These are phyloP conservation scores for Puccinia hordei DNA, from an alignment of 1,284 basidiomycete species.

Conservation along the genomic window DNA sequence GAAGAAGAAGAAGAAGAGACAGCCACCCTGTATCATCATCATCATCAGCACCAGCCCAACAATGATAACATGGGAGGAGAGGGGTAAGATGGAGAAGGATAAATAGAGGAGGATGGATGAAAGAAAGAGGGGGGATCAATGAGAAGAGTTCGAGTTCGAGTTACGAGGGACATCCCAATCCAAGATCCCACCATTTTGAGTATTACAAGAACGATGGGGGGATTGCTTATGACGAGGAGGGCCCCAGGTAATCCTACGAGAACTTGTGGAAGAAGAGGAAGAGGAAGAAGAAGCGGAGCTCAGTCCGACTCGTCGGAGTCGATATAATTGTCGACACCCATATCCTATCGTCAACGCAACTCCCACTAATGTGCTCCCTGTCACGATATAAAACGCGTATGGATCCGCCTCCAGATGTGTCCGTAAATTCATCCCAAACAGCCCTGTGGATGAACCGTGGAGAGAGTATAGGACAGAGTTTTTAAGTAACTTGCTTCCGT, in stretches of 20 bases:
- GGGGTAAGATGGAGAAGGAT: too few species aligned
- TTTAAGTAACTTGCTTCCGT: too few species aligned
- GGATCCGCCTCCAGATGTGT: constrained; percentile 35
- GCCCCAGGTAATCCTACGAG: neutral
- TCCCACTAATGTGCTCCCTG: neutral
- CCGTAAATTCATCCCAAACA: constrained; percentile 48
- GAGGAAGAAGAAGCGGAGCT: neutral
- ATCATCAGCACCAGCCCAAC: too few species aligned
- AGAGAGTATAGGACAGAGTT: too few species aligned
- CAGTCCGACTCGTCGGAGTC: constrained; percentile 34
- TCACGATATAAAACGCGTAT: constrained; percentile 26
- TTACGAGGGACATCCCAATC: constrained; percentile 46
- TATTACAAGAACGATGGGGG: neutral
- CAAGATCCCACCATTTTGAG: constrained; percentile 18
- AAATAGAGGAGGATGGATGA: neutral
- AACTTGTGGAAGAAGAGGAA: neutral
- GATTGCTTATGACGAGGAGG: neutral
- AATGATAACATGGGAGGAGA: too few species aligned
- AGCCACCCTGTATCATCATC: too few species aligned
- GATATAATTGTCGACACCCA: constrained; percentile 26
- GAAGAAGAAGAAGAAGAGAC: too few species aligned
- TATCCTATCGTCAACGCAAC: constrained; percentile 6
- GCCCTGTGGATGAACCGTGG: too few species aligned
- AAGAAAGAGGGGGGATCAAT: neutral
- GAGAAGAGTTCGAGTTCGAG: neutral